Percentiles rank a stretch among this genome's conserved stretches.
Evolutionary conservation across 306 rosid species (phyloP).

Genomic region (Psophocarpus tetragonolobus): DNA sequence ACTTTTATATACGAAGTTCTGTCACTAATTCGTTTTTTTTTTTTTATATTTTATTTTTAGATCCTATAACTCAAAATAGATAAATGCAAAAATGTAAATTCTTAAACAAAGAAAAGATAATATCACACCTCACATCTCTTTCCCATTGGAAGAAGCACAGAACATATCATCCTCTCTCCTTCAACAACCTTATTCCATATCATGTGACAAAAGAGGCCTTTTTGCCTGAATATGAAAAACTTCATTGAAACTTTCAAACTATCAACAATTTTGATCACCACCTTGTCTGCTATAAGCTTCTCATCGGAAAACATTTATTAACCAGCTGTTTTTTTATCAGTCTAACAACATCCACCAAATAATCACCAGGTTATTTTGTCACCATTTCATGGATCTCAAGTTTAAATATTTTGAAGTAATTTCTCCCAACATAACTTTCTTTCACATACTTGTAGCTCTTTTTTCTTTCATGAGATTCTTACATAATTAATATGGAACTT

Average conservation of each 20-base stretch:
- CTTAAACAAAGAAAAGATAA: not conserved
- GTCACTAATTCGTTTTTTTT: not conserved
- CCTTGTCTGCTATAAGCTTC: not conserved
- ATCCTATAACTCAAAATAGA: not conserved
- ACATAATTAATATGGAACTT: not conserved
- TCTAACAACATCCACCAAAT: not conserved
- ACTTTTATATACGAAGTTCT: not conserved
- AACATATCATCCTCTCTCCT: too few species aligned
- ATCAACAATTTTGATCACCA: not conserved
- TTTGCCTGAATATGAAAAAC: not conserved
- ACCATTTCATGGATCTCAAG: not conserved
- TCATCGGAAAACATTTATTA: not conserved
- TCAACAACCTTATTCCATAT: too few species aligned
- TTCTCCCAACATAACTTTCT: not conserved
- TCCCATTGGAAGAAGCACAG: not conserved
- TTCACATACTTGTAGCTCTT: not conserved
- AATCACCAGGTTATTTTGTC: not conserved
- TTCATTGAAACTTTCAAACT: not conserved
- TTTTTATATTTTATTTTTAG: not conserved
- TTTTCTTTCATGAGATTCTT: not conserved
- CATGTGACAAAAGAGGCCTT: not conserved
- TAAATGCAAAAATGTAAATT: not conserved
- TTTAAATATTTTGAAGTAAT: slow-evolving; percentile 3
- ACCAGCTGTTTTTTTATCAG: too few species aligned
- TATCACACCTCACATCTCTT: not conserved